Evolutionary conservation across 305 asterid species (phyloP).

Genomic region (Euphrasia arctica): DNA sequence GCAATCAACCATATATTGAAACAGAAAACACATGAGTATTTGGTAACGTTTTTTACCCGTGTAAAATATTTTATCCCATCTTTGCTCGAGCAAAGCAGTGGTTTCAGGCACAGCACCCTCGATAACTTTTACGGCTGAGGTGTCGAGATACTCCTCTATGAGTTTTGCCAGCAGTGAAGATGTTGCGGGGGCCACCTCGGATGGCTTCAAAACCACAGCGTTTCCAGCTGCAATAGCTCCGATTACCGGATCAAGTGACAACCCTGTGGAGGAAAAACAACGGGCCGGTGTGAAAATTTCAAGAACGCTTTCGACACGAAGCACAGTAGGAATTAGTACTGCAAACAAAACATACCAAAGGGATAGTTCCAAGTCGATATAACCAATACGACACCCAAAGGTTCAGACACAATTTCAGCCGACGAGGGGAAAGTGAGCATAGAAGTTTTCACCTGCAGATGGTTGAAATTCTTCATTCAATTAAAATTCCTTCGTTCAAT

Average conservation of each 20-base stretch:
- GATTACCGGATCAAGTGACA: slow-evolving; percentile 69
- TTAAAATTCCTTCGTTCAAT: background rate
- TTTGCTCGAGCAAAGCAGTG: slow-evolving; percentile 63
- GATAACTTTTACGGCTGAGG: slow-evolving; percentile 59
- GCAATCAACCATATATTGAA: no score
- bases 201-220: slow-evolving; percentile 77
- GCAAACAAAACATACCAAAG: slow-evolving; percentile 44
- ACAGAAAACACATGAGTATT: background rate
- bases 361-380: slow-evolving; percentile 94
- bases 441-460: slow-evolving; percentile 58
- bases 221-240: slow-evolving; percentile 94
- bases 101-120: slow-evolving; percentile 66
- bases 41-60: slow-evolving; percentile 35
- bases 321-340: slow-evolving; percentile 2
- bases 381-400: slow-evolving; percentile 65
- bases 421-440: slow-evolving; percentile 64
- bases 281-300: background rate
- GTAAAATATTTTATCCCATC: slow-evolving; percentile 80
- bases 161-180: slow-evolving; percentile 57
- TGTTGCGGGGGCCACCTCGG: slow-evolving; percentile 74
- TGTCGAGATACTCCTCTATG: slow-evolving; percentile 55
- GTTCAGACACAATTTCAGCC: slow-evolving; percentile 71
- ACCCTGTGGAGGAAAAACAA: slow-evolving; percentile 30
- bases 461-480: no score
- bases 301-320: background rate